phyloP scores from a whole-genome alignment of 2,329 filamentous ascomycete genomes.

The Leptoxyphium fumago region DNA sequence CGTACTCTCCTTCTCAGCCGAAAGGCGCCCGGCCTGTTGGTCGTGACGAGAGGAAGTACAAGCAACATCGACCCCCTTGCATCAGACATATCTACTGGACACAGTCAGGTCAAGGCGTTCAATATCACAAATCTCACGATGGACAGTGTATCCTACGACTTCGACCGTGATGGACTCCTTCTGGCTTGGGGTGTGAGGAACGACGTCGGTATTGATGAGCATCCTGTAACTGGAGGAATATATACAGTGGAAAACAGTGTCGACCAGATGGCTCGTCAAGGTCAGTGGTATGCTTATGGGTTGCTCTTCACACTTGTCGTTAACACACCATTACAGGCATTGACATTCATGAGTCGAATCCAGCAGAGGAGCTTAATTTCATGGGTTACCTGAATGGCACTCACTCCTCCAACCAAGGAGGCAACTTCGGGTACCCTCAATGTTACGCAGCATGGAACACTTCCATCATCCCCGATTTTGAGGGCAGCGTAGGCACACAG shows the following conservation, averaged over 20 bases:
- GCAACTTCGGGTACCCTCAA: slow-evolving; percentile 56
- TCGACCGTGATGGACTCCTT: slow-evolving; percentile 35
- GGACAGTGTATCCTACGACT: slow-evolving; percentile 24
- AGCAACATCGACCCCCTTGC: slow-evolving; percentile 47
- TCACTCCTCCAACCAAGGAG: slow-evolving; percentile 24
- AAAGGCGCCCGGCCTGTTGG: slow-evolving; percentile 39
- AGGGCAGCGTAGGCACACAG: slow-evolving; percentile 31
- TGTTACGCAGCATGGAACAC: slow-evolving; percentile 55
- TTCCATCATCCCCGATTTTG: slow-evolving; percentile 32
- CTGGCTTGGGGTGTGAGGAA: slow-evolving; percentile 58
- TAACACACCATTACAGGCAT: slow-evolving; percentile 21
- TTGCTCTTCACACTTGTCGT: not conserved
- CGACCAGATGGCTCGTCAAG: slow-evolving; percentile 37
- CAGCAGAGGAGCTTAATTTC: slow-evolving; percentile 61
- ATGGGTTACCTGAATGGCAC: slow-evolving; percentile 47
- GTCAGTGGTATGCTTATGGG: slow-evolving; percentile 1
- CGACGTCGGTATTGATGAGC: slow-evolving; percentile 54
- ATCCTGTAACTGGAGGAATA: slow-evolving; percentile 36
- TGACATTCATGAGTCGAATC: slow-evolving; percentile 55
- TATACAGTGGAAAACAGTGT: slow-evolving; percentile 55
- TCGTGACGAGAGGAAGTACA: slow-evolving; percentile 51
- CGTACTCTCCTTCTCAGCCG: slow-evolving; percentile 51
- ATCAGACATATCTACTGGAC: slow-evolving; percentile 37
- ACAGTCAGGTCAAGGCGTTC: slow-evolving; percentile 54
- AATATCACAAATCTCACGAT: slow-evolving; percentile 30